Conservation (phyloP, 345 rosid genomes). For the Brassica carinata region DNA sequence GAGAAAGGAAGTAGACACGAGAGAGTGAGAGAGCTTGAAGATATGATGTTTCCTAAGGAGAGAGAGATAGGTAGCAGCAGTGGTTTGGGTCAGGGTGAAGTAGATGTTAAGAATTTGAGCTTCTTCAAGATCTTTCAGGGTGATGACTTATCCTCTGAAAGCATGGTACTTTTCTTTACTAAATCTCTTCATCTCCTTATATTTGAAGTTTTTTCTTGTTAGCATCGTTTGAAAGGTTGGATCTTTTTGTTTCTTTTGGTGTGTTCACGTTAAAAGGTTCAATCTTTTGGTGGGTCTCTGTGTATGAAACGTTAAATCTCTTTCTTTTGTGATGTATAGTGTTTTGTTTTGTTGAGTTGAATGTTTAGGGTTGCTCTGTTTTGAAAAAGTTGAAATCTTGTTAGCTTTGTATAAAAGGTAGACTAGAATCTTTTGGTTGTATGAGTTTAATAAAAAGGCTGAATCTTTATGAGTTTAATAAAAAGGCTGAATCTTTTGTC, state of each 20-base stretch:
- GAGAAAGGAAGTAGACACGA: neutral
- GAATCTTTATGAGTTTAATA: neutral
- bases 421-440: neutral
- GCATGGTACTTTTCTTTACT: slow-evolving; percentile 24
- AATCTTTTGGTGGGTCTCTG: neutral
- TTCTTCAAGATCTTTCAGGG: slow-evolving; percentile 33
- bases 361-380: neutral
- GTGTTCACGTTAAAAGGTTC: neutral
- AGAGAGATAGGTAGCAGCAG: slow-evolving; percentile 21
- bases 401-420: neutral
- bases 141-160: slow-evolving; percentile 27
- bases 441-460: neutral
- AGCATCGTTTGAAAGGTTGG: neutral
- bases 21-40: slow-evolving; percentile 4
- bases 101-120: neutral
- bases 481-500: slow-evolving; percentile 15
- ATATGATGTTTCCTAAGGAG: neutral
- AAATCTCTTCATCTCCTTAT: neutral
- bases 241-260: neutral
- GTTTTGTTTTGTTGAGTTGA: neutral
- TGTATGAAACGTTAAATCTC: neutral
- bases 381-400: neutral
- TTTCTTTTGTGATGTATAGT: neutral
- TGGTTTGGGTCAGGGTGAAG: neutral
- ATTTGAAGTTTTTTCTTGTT: neutral